Conservation (phyloP, 805 yeast genomes). For the Pichia paraexigua region DNA sequence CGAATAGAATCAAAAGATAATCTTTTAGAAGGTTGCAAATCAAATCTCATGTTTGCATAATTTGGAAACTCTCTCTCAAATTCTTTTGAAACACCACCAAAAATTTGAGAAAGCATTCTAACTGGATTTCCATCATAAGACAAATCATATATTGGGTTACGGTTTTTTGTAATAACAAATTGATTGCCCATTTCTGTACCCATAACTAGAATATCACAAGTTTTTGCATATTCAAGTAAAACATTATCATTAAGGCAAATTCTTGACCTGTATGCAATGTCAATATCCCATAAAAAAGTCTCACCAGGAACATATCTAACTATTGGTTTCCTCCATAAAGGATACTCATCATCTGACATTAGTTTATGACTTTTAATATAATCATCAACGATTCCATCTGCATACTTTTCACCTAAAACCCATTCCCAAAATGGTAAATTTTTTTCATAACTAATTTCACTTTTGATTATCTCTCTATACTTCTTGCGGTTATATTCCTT, state of each 20-base stretch:
- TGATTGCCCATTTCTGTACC: neutral
- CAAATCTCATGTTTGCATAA: neutral
- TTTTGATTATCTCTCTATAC: constrained; percentile 1
- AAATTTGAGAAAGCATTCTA: neutral
- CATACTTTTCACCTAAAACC: constrained; percentile 1
- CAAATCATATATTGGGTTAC: neutral
- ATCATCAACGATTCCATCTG: neutral
- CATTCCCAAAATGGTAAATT: constrained; percentile 1
- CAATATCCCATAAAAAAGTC: constrained; percentile 3
- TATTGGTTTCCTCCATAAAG: constrained; percentile 6
- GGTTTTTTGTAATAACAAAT: neutral
- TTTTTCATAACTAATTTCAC: neutral
- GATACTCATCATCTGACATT: neutral
- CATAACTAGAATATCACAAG: constrained; percentile 5
- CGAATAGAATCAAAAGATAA: neutral
- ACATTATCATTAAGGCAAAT: constrained; percentile 3
- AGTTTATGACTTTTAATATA: neutral
- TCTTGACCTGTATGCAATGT: neutral
- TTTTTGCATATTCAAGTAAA: neutral
- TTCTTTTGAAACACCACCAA: neutral
- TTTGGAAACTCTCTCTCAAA: neutral
- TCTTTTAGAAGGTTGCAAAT: neutral
- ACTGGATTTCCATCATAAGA: neutral
- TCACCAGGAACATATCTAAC: neutral
- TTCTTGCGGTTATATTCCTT: neutral